Conservation (phyloP, 257 asterid species). For the Fraxinus americana region DNA sequence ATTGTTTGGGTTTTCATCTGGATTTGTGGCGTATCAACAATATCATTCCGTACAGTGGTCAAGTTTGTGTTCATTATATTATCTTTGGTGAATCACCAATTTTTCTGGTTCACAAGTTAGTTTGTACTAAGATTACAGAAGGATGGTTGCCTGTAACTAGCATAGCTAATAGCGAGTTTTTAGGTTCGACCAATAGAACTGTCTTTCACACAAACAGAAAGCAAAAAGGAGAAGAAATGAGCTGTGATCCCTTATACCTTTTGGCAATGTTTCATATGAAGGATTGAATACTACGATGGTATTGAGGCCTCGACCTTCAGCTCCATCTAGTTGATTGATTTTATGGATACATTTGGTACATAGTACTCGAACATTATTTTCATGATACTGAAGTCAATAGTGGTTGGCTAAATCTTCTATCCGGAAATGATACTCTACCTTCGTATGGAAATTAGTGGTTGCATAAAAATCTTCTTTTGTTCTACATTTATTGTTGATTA, state of each 20-base stretch:
- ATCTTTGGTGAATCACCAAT: neutral
- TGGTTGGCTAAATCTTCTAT: neutral
- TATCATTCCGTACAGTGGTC: neutral
- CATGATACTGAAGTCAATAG: neutral
- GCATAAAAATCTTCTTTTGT: neutral
- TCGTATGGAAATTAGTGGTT: neutral
- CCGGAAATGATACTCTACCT: neutral
- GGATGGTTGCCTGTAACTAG: neutral
- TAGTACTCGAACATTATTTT: neutral
- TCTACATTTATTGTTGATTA: neutral
- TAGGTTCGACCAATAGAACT: neutral
- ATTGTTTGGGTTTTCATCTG: neutral
- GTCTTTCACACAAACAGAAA: too few species aligned
- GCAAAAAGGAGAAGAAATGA: neutral
- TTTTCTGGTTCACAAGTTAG: neutral
- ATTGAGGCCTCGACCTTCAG: neutral
- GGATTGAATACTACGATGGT: neutral
- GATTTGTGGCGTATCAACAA: neutral
- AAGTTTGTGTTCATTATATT: neutral
- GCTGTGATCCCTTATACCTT: neutral
- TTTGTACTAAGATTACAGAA: neutral
- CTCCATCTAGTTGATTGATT: neutral
- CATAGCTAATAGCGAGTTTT: neutral
- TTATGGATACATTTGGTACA: neutral
- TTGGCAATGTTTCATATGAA: neutral